Evolutionary conservation across 257 asterid species (phyloP).

Genomic region (Solanum gracilifrons): DNA sequence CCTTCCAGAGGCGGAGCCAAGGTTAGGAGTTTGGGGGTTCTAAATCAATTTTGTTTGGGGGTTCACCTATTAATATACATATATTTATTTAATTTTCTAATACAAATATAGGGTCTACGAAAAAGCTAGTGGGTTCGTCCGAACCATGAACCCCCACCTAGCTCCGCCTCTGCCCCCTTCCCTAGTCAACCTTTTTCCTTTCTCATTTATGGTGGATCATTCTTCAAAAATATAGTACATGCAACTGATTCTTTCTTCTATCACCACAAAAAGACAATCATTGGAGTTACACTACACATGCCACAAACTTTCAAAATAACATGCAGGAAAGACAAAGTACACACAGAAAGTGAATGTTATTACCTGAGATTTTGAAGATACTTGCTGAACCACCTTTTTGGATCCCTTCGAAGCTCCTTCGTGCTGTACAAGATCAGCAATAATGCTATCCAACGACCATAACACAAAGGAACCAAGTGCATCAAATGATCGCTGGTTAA

Average conservation of each 20-base stretch:
- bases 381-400: slow-evolving; percentile 50
- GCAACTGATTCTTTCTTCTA: background rate
- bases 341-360: background rate
- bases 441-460: slow-evolving; percentile 66
- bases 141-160: no score
- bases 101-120: no score
- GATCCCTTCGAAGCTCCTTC: slow-evolving; percentile 44
- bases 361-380: slow-evolving; percentile 80
- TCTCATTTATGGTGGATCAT: background rate
- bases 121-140: no score
- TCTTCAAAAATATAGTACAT: background rate
- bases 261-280: background rate
- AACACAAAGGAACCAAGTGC: slow-evolving; percentile 31
- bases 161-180: background rate
- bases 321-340: background rate
- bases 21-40: no score
- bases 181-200: background rate
- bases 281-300: background rate
- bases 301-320: background rate
- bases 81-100: no score
- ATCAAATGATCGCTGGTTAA: slow-evolving; percentile 20
- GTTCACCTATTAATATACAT: no score
- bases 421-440: slow-evolving; percentile 56
- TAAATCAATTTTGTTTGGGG: no score
- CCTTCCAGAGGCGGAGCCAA: background rate